phyloP scores from a whole-genome alignment of 257 asterid genomes.

The Verbena officinalis region DNA sequence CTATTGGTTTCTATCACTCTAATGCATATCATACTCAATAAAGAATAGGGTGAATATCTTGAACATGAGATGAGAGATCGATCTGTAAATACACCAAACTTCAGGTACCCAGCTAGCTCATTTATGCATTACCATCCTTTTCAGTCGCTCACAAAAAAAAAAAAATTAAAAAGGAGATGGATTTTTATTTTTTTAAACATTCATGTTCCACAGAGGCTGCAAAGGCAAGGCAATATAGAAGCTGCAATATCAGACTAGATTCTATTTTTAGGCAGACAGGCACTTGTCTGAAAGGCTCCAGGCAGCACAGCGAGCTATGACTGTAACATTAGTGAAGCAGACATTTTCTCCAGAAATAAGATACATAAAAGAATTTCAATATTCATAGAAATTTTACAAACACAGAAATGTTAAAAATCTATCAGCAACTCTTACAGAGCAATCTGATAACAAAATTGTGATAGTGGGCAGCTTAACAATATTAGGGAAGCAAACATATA shows the following conservation, averaged over 20 bases:
- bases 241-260: slow-evolving; percentile 24
- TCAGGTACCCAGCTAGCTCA: too few species aligned
- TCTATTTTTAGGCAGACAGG: slow-evolving; percentile 29
- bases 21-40: slow-evolving; percentile 8
- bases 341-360: slow-evolving; percentile 18
- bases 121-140: slow-evolving; percentile 7
- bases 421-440: slow-evolving; percentile 23
- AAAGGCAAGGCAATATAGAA: not conserved
- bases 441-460: slow-evolving; percentile 22
- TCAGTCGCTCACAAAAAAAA: slow-evolving; percentile 26
- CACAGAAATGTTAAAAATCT: slow-evolving; percentile 17
- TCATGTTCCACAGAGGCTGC: slow-evolving; percentile 19
- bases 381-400: slow-evolving; percentile 25
- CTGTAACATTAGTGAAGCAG: slow-evolving; percentile 24
- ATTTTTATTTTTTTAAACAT: too few species aligned
- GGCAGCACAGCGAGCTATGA: slow-evolving; percentile 35
- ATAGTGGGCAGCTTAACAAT: slow-evolving; percentile 20
- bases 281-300: slow-evolving; percentile 33
- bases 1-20: slow-evolving; percentile 25
- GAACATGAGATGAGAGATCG: too few species aligned
- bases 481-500: not conserved
- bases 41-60: too few species aligned
- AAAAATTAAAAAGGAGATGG: too few species aligned
- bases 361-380: not conserved
- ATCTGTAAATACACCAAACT: too few species aligned